Percentiles rank a stretch among this genome's conserved stretches.
Evolutionary conservation across 2,329 filamentous ascomycete species (phyloP).

Genomic region (Fusarium succisae): DNA sequence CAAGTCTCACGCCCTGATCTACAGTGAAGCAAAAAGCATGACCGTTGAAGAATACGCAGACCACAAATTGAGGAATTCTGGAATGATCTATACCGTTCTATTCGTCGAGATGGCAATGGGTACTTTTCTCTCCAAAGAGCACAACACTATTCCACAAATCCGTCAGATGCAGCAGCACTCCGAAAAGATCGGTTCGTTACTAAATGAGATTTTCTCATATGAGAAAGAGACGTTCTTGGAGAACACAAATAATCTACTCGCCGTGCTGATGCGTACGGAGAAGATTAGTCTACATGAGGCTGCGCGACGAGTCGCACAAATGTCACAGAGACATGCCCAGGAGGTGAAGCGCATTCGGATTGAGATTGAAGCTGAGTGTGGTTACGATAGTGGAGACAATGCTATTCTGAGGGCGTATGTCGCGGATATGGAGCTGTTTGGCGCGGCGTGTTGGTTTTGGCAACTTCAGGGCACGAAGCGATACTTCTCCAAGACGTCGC

Average conservation of each 20-base stretch:
- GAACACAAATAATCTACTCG: rapidly evolving
- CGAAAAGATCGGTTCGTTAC: not conserved
- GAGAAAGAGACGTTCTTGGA: not conserved
- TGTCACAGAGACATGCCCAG: not conserved
- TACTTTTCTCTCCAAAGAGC: rapidly evolving
- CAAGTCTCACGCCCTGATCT: not conserved
- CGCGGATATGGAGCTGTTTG: rapidly evolving
- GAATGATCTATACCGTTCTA: not conserved
- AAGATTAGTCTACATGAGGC: not conserved
- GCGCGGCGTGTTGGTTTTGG: not conserved
- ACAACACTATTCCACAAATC: not conserved
- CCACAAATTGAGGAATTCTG: not conserved
- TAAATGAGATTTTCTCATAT: not conserved
- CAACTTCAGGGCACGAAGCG: not conserved
- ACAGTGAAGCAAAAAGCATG: not conserved
- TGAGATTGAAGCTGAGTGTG: no score
- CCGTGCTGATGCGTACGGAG: rapidly evolving
- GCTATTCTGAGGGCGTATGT: rapidly evolving
- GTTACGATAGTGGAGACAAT: rapidly evolving
- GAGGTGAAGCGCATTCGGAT: not conserved
- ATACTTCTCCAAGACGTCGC: not conserved
- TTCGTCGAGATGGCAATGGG: not conserved
- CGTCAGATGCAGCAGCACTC: not conserved
- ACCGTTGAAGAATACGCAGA: not conserved
- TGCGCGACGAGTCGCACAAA: not conserved